phyloP scores from a whole-genome alignment of 495 filamentous ascomycete species.

The Penicillium subrubescens region DNA sequence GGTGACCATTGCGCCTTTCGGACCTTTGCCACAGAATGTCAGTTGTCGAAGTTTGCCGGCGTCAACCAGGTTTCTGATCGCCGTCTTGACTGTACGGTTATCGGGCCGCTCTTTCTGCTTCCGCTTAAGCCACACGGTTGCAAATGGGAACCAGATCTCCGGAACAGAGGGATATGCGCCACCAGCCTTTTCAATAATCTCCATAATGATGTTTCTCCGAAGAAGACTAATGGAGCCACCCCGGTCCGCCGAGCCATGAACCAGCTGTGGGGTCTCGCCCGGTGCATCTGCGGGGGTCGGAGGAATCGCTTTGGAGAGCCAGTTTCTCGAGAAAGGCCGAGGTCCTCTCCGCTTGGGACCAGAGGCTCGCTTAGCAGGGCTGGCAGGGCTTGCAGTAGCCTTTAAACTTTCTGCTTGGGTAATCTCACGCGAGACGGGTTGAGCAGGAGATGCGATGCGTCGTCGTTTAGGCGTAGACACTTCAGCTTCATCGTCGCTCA shows the following conservation, averaged over 20 bases:
- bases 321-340: background rate
- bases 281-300: background rate
- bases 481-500: background rate
- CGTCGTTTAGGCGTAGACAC: constrained; percentile 1
- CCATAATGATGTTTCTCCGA: constrained; percentile 65
- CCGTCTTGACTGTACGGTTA: constrained; percentile 50
- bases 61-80: constrained; percentile 64
- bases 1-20: constrained; percentile 55
- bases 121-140: constrained; percentile 59
- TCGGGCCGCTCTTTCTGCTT: constrained; percentile 50
- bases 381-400: background rate
- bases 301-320: background rate
- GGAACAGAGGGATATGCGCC: constrained; percentile 76
- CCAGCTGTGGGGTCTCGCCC: background rate
- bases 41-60: constrained; percentile 59
- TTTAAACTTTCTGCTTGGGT: background rate
- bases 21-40: constrained; percentile 62
- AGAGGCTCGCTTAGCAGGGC: background rate
- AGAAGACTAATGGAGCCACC: constrained; percentile 50
- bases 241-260: constrained; percentile 20
- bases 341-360: background rate
- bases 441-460: constrained; percentile 8
- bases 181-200: constrained; percentile 66
- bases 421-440: background rate
- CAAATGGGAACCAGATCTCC: constrained; percentile 72